Conservation (phyloP, 2,329 filamentous ascomycete species). For the Diaporthe sp. region DNA sequence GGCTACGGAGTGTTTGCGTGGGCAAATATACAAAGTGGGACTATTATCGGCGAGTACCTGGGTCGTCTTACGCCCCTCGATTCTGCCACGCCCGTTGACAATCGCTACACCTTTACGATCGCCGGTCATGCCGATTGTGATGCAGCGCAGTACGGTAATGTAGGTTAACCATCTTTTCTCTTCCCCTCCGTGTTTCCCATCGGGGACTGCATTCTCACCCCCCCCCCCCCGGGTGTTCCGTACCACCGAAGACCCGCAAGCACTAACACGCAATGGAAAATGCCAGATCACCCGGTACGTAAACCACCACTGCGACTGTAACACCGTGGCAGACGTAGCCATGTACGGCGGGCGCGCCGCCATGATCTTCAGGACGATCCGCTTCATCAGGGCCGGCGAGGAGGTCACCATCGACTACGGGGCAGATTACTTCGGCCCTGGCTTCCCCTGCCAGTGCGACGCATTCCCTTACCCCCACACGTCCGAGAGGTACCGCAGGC, state of each 20-base stretch:
- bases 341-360: slow-evolving; percentile 34
- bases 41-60: slow-evolving; percentile 24
- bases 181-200: not conserved
- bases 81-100: rapidly evolving
- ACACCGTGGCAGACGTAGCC: not conserved
- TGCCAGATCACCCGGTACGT: not conserved
- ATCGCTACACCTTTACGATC: not conserved
- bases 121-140: not conserved
- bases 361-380: slow-evolving; percentile 3
- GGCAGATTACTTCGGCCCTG: not conserved
- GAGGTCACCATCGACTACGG: slow-evolving; percentile 34
- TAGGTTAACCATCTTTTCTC: not conserved
- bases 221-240: no score
- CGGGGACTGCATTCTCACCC: no score
- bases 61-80: slow-evolving; percentile 29
- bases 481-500: not conserved
- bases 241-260: not conserved
- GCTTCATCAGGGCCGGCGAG: slow-evolving; percentile 17
- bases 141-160: slow-evolving; percentile 11
- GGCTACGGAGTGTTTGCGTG: slow-evolving; percentile 32
- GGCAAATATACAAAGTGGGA: not conserved
- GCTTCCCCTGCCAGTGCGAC: slow-evolving; percentile 22
- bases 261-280: not conserved
- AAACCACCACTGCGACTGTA: slow-evolving; percentile 34
- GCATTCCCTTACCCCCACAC: slow-evolving; percentile 3